Evolutionary conservation across 2,329 filamentous ascomycete genomes (phyloP).

Genomic region (Dendrostoma leiphaemia): DNA sequence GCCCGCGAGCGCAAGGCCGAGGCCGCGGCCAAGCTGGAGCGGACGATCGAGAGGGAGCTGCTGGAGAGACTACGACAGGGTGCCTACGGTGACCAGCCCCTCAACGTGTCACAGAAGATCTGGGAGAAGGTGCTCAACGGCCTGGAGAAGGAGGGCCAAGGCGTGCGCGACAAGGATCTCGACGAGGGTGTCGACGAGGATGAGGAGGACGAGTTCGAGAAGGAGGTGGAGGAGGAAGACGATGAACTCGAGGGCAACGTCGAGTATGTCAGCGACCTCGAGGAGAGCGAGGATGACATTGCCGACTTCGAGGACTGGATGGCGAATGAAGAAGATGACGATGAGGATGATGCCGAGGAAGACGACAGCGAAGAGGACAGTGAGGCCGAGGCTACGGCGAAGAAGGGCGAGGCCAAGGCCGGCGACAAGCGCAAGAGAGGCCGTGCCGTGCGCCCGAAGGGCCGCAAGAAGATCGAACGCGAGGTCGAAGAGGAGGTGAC

Average conservation of each 20-base stretch:
- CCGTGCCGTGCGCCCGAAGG: conserved; percentile 45
- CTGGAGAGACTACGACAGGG: conserved; percentile 88
- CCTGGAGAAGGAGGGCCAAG: conserved; percentile 84
- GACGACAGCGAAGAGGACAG: conserved; percentile 49
- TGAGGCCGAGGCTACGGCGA: conserved; percentile 26
- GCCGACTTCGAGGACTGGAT: conserved; percentile 91
- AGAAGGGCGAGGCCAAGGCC: conserved; percentile 54
- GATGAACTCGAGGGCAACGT: conserved; percentile 76
- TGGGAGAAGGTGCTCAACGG: conserved; percentile 97
- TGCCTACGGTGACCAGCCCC: conserved; percentile 88
- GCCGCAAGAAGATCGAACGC: conserved; percentile 72
- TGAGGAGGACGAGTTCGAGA: conserved; percentile 64
- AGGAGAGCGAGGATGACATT: conserved; percentile 77
- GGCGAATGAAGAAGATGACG: conserved; percentile 66
- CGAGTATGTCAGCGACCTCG: conserved; percentile 91
- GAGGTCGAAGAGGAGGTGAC: conserved; percentile 65
- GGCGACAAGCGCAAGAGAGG: conserved; percentile 57
- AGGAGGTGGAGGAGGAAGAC: conserved; percentile 60
- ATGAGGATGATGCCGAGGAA: conserved; percentile 57
- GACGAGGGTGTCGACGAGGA: conserved; percentile 84
- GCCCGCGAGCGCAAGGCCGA: conserved; percentile 69
- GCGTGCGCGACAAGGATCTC: conserved; percentile 78
- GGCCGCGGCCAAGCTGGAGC: conserved; percentile 87
- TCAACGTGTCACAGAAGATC: conserved; percentile 92
- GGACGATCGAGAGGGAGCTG: conserved; percentile 91